Evolutionary conservation across 768 basidiomycete species (phyloP).

Genomic region (Tylopilus cervinicoccineus): DNA sequence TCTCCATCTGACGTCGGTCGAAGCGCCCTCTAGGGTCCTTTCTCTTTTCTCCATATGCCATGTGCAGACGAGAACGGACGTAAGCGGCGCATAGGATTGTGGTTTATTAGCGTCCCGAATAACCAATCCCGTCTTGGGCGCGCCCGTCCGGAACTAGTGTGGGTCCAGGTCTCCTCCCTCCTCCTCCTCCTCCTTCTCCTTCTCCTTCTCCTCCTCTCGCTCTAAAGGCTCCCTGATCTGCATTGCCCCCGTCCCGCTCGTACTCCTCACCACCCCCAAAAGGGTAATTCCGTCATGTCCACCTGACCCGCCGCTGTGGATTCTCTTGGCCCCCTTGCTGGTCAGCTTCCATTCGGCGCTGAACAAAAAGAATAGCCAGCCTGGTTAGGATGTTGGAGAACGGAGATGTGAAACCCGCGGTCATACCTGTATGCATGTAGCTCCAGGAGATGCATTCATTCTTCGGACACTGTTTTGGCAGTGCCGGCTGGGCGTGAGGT

Average conservation of each 20-base stretch:
- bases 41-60: neutral
- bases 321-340: neutral
- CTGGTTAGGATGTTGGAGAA: slow-evolving; percentile 1
- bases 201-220: neutral
- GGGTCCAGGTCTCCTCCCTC: neutral
- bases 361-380: slow-evolving; percentile 7
- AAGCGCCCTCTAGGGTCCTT: too few species aligned
- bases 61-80: neutral
- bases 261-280: neutral
- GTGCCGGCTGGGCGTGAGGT: slow-evolving; percentile 3
- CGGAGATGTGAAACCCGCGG: slow-evolving; percentile 15
- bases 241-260: slow-evolving; percentile 3
- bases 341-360: slow-evolving; percentile 12
- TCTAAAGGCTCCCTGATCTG: neutral
- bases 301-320: slow-evolving; percentile 8
- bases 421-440: neutral
- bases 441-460: slow-evolving; percentile 10
- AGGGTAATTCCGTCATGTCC: slow-evolving; percentile 8
- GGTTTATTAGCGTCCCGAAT: slow-evolving; percentile 8
- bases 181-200: neutral
- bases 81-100: neutral
- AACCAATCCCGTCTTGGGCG: slow-evolving; percentile 6
- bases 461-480: slow-evolving; percentile 3
- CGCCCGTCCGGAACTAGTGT: slow-evolving; percentile 1
- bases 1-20: neutral